These are phyloP conservation scores for Neofusicoccum parvum DNA, from an alignment of 2,329 filamentous ascomycete genomes.

Conservation along the genomic window DNA sequence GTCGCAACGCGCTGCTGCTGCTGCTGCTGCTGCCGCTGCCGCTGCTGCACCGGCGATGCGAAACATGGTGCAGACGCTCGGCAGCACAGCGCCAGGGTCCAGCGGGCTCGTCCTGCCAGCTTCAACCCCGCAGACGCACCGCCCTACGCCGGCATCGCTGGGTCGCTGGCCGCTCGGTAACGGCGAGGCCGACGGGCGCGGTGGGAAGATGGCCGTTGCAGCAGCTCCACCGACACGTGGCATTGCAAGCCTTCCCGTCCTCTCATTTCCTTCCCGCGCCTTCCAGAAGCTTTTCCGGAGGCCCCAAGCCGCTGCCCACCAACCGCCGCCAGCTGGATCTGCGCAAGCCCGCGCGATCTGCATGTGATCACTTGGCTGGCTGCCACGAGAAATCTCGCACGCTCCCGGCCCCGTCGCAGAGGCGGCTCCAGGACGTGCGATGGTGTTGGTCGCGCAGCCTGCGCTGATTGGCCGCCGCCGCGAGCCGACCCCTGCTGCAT, in stretches of 20 bases:
- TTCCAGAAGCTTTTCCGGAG: slow-evolving; percentile 9
- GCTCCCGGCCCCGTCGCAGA: not conserved
- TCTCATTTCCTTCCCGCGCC: slow-evolving; percentile 11
- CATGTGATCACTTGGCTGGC: not conserved
- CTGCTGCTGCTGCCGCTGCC: not conserved
- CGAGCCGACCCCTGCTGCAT: not conserved
- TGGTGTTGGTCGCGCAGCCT: not conserved
- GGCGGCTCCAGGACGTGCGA: not conserved
- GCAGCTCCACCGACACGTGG: slow-evolving; percentile 14
- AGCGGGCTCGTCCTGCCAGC: not conserved
- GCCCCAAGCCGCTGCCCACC: not conserved
- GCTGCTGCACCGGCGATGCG: not conserved
- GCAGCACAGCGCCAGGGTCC: not conserved
- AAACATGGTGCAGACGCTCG: slow-evolving; percentile 3
- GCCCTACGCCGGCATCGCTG: not conserved
- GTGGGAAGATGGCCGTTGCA: slow-evolving; percentile 5
- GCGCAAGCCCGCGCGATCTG: slow-evolving; percentile 2
- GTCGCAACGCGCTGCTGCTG: not conserved
- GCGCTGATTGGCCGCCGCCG: slow-evolving; percentile 3
- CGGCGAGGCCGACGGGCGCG: not conserved
- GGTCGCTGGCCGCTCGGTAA: not conserved
- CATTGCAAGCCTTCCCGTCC: slow-evolving; percentile 9
- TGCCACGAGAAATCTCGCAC: not conserved
- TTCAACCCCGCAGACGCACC: slow-evolving; percentile 3
- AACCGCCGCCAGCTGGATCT: slow-evolving; percentile 4